Percentiles rank a stretch among this genome's conserved stretches.
Conservation (phyloP, 768 basidiomycete species). For the Trametopsis cervina region DNA sequence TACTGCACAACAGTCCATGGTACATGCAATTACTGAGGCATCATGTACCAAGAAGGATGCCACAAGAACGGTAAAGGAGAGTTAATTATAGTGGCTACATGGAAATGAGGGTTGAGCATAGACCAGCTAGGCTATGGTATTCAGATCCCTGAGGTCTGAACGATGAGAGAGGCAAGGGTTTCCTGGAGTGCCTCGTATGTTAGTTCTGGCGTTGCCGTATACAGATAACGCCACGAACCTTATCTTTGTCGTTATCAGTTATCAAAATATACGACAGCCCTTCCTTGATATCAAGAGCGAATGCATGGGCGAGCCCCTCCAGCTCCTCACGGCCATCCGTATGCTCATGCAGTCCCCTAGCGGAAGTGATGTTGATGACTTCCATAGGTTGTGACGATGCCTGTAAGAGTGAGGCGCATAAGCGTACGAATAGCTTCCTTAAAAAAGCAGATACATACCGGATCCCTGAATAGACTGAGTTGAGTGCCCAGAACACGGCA, state of each 20-base stretch:
- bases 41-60: too few relatives aligned
- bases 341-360: neutral
- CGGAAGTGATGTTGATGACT: neutral
- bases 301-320: neutral
- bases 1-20: too few relatives aligned
- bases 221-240: neutral
- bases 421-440: too few relatives aligned
- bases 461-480: slow-evolving; percentile 23
- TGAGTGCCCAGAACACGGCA: slow-evolving; percentile 21
- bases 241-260: neutral
- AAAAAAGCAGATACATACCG: neutral
- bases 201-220: too few relatives aligned
- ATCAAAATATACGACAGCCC: neutral
- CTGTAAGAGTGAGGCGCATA: too few relatives aligned
- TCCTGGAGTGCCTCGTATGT: too few relatives aligned
- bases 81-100: too few relatives aligned
- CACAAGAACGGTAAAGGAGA: too few relatives aligned
- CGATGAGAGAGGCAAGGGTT: neutral
- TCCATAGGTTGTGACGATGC: neutral
- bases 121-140: too few relatives aligned
- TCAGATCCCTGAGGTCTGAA: neutral
- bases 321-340: neutral
- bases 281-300: neutral
- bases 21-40: too few relatives aligned
- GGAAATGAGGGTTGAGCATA: too few relatives aligned